Percentiles rank a stretch among this genome's conserved stretches.
Conservation (phyloP, 176 grass and related monocot species). For the Melocanna baccifera region DNA sequence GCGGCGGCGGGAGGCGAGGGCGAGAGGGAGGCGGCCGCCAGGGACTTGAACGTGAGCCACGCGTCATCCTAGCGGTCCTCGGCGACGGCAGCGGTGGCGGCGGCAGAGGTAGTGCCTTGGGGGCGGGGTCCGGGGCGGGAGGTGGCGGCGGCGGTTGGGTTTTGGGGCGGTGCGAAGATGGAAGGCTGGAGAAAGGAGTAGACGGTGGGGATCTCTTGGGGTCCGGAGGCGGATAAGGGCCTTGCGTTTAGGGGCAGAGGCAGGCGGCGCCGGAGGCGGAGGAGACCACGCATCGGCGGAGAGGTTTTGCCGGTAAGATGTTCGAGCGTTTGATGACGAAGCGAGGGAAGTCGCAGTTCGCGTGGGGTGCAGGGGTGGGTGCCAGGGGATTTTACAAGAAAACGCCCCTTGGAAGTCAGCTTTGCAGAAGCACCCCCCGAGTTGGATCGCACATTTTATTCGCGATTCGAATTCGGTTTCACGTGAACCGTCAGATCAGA, state of each 20-base stretch:
- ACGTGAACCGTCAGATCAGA: background rate
- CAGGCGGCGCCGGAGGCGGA: constrained; percentile 21
- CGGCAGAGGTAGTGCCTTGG: constrained; percentile 7
- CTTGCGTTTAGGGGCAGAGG: background rate
- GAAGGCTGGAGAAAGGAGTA: constrained; percentile 94
- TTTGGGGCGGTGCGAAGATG: constrained; percentile 57
- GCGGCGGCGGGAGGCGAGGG: constrained; percentile 57
- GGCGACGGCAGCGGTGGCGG: constrained; percentile 31
- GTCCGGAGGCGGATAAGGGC: background rate
- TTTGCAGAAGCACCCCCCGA: background rate
- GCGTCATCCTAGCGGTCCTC: constrained; percentile 56
- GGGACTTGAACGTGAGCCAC: constrained; percentile 84
- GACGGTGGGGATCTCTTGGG: constrained; percentile 63
- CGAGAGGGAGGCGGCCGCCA: constrained; percentile 48
- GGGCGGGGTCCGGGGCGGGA: background rate
- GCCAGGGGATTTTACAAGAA: background rate
- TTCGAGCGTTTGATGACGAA: constrained; percentile 29
- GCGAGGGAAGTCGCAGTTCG: background rate
- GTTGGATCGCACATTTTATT: background rate
- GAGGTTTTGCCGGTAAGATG: constrained; percentile 23
- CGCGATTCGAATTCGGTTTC: background rate
- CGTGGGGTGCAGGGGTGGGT: too few species aligned
- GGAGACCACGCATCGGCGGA: constrained; percentile 41
- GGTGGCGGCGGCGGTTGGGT: constrained; percentile 30
- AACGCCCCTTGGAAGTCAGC: too few species aligned